These are phyloP conservation scores for Myxozyma sirexii DNA, from an alignment of 805 yeast species.

Conservation along the genomic window DNA sequence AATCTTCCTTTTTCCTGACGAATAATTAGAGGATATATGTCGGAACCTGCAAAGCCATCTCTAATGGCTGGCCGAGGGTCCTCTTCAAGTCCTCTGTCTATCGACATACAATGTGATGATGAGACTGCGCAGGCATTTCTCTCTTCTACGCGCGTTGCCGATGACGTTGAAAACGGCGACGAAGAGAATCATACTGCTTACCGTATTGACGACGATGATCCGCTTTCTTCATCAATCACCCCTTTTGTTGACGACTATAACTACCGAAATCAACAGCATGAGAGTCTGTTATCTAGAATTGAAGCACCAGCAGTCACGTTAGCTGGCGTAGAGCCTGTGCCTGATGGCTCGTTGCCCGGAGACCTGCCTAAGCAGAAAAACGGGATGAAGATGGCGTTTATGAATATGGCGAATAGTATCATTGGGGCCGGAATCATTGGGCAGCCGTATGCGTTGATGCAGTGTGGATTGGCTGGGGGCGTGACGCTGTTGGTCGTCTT, in stretches of 20 bases:
- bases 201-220: constrained; percentile 21
- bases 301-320: constrained; percentile 29
- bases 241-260: background rate
- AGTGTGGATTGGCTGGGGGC: constrained; percentile 80
- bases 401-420: constrained; percentile 96
- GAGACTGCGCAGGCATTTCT: background rate
- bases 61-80: too few species aligned
- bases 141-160: background rate
- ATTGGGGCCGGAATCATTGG: constrained; percentile 96
- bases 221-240: background rate
- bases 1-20: too few species aligned
- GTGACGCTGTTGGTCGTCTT: constrained; percentile 59
- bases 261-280: constrained; percentile 14
- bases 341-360: constrained; percentile 28
- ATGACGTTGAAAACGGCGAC: background rate
- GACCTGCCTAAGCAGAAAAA: constrained; percentile 48
- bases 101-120: too few species aligned
- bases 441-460: constrained; percentile 83
- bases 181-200: background rate
- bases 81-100: too few species aligned
- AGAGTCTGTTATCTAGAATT: constrained; percentile 24
- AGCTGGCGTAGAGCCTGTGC: constrained; percentile 15
- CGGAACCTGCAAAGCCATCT: too few species aligned
- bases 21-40: too few species aligned
- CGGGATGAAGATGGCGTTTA: constrained; percentile 80